Base-by-base conservation (phyloP, 2,329 filamentous ascomycete species). In the Teratosphaeriaceae sp. region DNA sequence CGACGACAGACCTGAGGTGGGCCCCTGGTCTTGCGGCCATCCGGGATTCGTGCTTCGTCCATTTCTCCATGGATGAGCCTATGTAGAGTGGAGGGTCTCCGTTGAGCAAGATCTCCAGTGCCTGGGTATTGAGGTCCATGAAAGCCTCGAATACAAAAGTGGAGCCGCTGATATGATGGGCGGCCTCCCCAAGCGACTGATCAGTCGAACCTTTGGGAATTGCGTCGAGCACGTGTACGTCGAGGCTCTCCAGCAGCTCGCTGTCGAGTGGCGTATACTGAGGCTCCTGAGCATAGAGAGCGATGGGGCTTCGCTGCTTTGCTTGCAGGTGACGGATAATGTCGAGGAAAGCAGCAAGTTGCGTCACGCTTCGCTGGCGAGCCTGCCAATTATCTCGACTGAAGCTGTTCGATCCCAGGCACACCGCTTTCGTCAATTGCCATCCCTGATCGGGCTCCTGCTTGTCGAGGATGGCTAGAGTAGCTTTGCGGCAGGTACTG, bases 261-360 rank as follows among this genome's bases (percentile, higher is more conserved):
- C 27, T 38, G 37, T 64, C 61, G 12, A 61, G 30, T 2, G 45
- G 42, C 0, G 55, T 60, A 30, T 56, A 61, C 8, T 47, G 40
- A 3, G 58, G 60, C 26, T 64, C 61, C 33, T 62, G 57, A 2
- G 50, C 58, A 24, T 44, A 54, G 8, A 58, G 31, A 18, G 46
- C 44, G 15, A 55, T 34, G n/a, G 18, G 16, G 2, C 20, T 3
- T 11, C 30, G 37, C 6, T 40, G 24, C 18, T 24, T 34, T 12
- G 21, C 37, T 24, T 45, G 42, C 30, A 52, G 16, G 21, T 51
- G 31, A 7, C 46, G 36, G 12, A 53, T 47, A 9, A 58, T 38
- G 31, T 61, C 61, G 38, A 57, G 38, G 18, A 62, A 63, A 3
- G 57, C 54, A 2, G 53, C 59, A 20, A 58, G 45, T 46, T 64